Evolutionary conservation across 345 rosid genomes (phyloP).

Genomic region (Trapa incisa): DNA sequence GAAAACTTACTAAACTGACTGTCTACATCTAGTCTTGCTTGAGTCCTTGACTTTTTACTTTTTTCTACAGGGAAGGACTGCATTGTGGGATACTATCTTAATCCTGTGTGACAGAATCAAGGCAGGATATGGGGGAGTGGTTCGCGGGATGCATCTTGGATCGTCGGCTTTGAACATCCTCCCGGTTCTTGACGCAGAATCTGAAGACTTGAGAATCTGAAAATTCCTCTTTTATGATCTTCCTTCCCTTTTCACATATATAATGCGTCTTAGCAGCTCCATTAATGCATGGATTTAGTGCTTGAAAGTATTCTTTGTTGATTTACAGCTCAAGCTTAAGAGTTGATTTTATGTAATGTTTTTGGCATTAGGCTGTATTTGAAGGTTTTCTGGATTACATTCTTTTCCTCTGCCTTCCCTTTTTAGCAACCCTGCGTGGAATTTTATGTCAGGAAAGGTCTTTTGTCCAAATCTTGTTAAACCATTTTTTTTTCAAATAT

Average conservation of each 20-base stretch:
- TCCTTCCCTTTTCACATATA: no score
- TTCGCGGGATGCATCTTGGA: constrained; percentile 81
- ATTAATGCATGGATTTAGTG: no score
- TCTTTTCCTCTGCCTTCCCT: no score
- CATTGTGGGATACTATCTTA: constrained; percentile 79
- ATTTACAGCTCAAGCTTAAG: no score
- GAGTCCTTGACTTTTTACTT: not conserved
- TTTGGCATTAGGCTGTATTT: no score
- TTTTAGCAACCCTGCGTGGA: no score
- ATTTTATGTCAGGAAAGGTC: no score
- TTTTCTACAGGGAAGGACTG: constrained; percentile 70
- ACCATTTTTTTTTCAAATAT: no score
- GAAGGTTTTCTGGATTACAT: no score
- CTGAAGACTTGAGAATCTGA: constrained; percentile 25
- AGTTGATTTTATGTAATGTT: no score
- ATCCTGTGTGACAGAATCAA: constrained; percentile 68
- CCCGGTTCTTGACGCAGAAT: constrained; percentile 53
- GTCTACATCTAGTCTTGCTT: not conserved
- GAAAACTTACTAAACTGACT: not conserved
- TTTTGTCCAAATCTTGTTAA: no score
- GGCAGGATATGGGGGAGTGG: constrained; percentile 61
- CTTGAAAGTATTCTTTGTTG: no score
- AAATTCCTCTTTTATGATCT: not conserved
- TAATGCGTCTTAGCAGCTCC: not conserved
- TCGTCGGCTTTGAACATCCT: constrained; percentile 73